Conservation (phyloP, 108 stramenopile species). For the Cyclostephanos tholiformis region DNA sequence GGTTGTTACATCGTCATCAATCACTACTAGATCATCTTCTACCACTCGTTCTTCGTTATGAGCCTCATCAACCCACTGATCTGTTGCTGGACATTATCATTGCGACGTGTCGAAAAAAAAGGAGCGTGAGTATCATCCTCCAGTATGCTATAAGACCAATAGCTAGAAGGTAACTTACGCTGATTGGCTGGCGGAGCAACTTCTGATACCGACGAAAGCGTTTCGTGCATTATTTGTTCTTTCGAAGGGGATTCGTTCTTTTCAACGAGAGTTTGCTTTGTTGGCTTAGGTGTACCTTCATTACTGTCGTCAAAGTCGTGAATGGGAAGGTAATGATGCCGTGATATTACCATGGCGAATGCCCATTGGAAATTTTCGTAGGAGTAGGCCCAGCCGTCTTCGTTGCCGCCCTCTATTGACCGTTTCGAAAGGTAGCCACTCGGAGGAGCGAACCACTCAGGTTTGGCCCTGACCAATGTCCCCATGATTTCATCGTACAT, state of each 20-base stretch:
- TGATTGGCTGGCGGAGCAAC: slow-evolving; percentile 50
- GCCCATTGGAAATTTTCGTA: slow-evolving; percentile 82
- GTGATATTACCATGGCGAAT: slow-evolving; percentile 84
- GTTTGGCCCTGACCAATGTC: slow-evolving; percentile 54
- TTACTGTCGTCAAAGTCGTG: slow-evolving; percentile 50
- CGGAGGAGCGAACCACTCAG: slow-evolving; percentile 64
- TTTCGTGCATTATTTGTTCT: slow-evolving; percentile 24
- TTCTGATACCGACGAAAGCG: slow-evolving; percentile 40
- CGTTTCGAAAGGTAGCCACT: slow-evolving; percentile 15
- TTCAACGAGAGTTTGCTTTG: not conserved
- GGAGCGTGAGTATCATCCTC: not conserved
- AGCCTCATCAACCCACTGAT: slow-evolving; percentile 52
- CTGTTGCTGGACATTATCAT: slow-evolving; percentile 9
- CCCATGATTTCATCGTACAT: slow-evolving; percentile 64
- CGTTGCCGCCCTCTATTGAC: slow-evolving; percentile 39
- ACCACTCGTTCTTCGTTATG: slow-evolving; percentile 60
- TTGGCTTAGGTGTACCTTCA: slow-evolving; percentile 1
- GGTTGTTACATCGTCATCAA: slow-evolving; percentile 30
- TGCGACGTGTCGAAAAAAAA: not conserved
- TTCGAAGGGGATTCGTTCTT: slow-evolving; percentile 12
- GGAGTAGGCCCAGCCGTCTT: slow-evolving; percentile 68
- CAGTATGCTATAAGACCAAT: not conserved
- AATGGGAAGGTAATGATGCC: slow-evolving; percentile 81
- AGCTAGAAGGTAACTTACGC: slow-evolving; percentile 13
- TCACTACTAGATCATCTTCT: slow-evolving; percentile 24